A percentile compares a stretch with the other conserved stretches of the same genome.
These are phyloP conservation scores for Heritiera fomes DNA, from an alignment of 345 rosid genomes.

Conservation along the genomic window DNA sequence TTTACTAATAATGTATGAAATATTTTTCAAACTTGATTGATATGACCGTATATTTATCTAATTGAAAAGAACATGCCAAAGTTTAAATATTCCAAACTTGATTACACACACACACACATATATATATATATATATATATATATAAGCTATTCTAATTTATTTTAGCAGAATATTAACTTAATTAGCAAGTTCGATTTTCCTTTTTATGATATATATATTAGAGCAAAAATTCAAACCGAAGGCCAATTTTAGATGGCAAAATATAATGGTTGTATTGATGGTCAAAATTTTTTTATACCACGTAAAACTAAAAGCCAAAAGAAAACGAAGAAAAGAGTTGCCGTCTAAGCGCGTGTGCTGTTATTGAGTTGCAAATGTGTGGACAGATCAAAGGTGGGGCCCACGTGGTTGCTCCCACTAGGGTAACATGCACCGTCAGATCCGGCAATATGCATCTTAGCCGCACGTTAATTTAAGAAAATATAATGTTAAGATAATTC, in stretches of 20 bases:
- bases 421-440: slow-evolving; percentile 52
- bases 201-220: too few relatives aligned
- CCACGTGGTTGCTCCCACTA: slow-evolving; percentile 27
- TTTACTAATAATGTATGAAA: too few relatives aligned
- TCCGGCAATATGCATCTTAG: slow-evolving; percentile 42
- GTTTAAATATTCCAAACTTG: too few relatives aligned
- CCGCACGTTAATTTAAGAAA: slow-evolving; percentile 40
- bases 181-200: background rate
- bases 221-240: background rate
- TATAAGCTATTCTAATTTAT: background rate
- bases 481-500: background rate
- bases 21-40: background rate
- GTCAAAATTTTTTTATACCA: too few relatives aligned
- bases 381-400: slow-evolving; percentile 42
- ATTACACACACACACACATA: too few relatives aligned
- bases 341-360: slow-evolving; percentile 28
- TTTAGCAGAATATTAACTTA: background rate
- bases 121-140: too few relatives aligned
- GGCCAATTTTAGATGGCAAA: background rate
- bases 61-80: too few relatives aligned
- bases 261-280: too few relatives aligned
- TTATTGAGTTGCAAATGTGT: background rate
- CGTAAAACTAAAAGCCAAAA: too few relatives aligned
- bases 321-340: too few relatives aligned
- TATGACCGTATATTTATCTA: background rate